A percentile compares a stretch with the other conserved stretches of the same genome.
Evolutionary conservation across 306 rosid species (phyloP).

Genomic region (Fragaria vesca): DNA sequence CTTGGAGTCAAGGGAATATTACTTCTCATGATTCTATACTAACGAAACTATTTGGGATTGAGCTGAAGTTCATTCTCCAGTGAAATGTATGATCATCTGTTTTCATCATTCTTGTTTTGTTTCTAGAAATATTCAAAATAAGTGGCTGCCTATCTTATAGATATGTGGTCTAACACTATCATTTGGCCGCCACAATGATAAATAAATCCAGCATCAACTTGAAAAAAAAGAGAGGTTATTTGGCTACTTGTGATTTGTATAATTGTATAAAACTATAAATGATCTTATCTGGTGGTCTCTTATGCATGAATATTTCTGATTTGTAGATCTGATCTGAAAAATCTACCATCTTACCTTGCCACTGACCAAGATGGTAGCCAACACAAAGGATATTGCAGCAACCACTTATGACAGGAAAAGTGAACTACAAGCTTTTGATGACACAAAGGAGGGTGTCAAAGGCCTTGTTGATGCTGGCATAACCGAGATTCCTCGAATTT

Average conservation of each 20-base stretch:
- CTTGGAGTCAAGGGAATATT: too few relatives aligned
- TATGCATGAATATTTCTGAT: background rate
- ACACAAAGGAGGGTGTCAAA: slow-evolving; percentile 60
- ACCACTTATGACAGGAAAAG: slow-evolving; percentile 31
- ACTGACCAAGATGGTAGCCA: background rate
- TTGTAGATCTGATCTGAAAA: background rate
- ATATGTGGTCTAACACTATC: too few relatives aligned
- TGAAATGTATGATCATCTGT: too few relatives aligned
- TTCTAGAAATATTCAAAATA: too few relatives aligned
- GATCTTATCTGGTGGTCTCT: background rate
- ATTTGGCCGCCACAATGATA: background rate
- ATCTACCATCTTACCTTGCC: background rate
- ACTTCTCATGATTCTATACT: too few relatives aligned
- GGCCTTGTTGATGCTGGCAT: slow-evolving; percentile 66
- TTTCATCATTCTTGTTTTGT: too few relatives aligned
- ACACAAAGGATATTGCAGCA: background rate
- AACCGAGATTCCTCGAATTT: slow-evolving; percentile 48
- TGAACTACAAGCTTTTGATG: slow-evolving; percentile 37
- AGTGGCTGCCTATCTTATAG: too few relatives aligned
- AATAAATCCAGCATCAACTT: background rate
- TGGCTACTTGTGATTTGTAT: background rate
- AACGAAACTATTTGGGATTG: too few relatives aligned
- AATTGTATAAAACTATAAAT: background rate
- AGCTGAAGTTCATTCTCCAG: too few relatives aligned
- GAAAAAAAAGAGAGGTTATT: background rate